These are phyloP conservation scores for Cercospora beticola DNA, from an alignment of 2,329 filamentous ascomycete genomes.

Conservation along the genomic window DNA sequence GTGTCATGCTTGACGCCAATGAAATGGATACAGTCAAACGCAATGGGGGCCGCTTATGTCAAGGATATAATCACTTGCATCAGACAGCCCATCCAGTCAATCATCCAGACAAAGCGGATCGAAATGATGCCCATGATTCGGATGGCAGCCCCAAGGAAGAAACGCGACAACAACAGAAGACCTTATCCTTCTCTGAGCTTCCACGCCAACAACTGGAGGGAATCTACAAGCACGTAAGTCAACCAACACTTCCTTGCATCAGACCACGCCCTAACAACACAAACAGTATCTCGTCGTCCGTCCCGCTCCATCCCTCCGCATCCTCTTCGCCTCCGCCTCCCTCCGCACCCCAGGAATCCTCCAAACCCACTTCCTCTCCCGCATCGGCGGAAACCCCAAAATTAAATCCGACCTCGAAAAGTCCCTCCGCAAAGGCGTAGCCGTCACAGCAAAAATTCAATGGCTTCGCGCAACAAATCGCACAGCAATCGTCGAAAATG, in stretches of 20 bases:
- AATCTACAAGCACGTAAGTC: slow-evolving; percentile 58
- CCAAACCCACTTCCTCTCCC: slow-evolving; percentile 49
- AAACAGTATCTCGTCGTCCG: slow-evolving; percentile 49
- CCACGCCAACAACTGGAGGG: slow-evolving; percentile 45
- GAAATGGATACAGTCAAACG: slow-evolving; percentile 65
- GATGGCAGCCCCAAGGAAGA: slow-evolving; percentile 13
- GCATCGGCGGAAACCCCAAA: slow-evolving; percentile 50
- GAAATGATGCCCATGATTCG: background rate
- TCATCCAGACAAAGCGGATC: background rate
- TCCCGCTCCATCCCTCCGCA: slow-evolving; percentile 49
- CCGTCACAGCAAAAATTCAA: slow-evolving; percentile 70
- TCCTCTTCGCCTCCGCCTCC: slow-evolving; percentile 51
- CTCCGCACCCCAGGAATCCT: slow-evolving; percentile 51
- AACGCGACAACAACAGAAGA: background rate
- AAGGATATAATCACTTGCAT: slow-evolving; percentile 44
- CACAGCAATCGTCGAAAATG: slow-evolving; percentile 38
- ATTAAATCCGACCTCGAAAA: slow-evolving; percentile 54
- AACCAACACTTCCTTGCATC: background rate
- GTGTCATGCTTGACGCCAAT: slow-evolving; percentile 65
- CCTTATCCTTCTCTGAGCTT: background rate
- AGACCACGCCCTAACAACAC: background rate
- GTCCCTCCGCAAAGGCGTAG: slow-evolving; percentile 65
- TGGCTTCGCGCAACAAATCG: slow-evolving; percentile 57
- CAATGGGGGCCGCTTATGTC: slow-evolving; percentile 63
- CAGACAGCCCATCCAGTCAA: slow-evolving; percentile 42